Conservation (phyloP, 2,329 filamentous ascomycete genomes). For the Trichoderma oligosporum region DNA sequence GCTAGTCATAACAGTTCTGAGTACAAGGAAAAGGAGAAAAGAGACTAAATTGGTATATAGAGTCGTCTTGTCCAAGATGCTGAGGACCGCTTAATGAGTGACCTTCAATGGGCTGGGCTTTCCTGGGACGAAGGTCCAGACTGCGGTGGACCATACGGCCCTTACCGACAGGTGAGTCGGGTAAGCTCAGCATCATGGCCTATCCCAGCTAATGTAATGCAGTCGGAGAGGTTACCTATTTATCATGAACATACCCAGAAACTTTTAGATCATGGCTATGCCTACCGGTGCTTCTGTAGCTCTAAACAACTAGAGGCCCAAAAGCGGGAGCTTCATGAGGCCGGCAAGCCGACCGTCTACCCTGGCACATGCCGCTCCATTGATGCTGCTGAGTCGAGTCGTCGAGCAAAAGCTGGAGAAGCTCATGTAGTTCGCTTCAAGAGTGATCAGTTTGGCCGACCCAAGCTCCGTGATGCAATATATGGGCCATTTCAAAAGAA, state of each 20-base stretch:
- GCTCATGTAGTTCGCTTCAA: conserved; percentile 74
- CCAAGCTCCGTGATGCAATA: conserved; percentile 70
- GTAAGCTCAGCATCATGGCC: neutral
- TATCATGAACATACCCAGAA: conserved; percentile 69
- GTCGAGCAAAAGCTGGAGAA: conserved; percentile 65
- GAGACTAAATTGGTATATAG: conserved; percentile 39
- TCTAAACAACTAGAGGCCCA: conserved; percentile 65
- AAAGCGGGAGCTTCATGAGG: conserved; percentile 58
- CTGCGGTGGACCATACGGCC: conserved; percentile 74
- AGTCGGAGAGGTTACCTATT: conserved; percentile 74
- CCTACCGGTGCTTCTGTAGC: conserved; percentile 92
- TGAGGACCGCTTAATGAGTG: conserved; percentile 70
- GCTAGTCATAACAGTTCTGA: too few species aligned
- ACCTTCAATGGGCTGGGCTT: conserved; percentile 84
- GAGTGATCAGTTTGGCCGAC: conserved; percentile 51
- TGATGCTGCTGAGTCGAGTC: conserved; percentile 62
- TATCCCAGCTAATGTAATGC: neutral
- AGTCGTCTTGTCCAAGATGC: conserved; percentile 78
- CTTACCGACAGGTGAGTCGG: conserved; percentile 72
- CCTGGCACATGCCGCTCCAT: conserved; percentile 69
- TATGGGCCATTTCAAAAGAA: conserved; percentile 64
- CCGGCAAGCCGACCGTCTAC: conserved; percentile 44
- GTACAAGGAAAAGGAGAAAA: neutral
- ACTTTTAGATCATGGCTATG: conserved; percentile 66
- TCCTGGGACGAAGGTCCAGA: conserved; percentile 93